phyloP scores from a whole-genome alignment of 2,329 filamentous ascomycete species.

The Fusarium continuum region DNA sequence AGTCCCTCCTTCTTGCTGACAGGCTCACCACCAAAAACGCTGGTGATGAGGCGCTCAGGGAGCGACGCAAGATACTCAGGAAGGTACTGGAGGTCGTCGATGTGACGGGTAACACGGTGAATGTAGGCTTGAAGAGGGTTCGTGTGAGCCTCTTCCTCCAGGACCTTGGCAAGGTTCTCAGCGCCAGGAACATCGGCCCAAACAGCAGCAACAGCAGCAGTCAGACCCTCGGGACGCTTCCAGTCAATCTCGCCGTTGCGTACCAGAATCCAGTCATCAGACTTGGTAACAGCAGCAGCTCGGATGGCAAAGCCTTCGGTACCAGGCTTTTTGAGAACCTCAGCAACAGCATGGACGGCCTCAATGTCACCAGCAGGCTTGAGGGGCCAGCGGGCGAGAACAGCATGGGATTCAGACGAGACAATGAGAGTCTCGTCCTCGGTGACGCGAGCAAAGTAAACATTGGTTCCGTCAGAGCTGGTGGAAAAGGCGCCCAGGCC shows the following conservation, averaged over 20 bases:
- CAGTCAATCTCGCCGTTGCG: constrained; percentile 84
- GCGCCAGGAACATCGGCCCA: constrained; percentile 81
- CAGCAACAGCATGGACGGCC: constrained; percentile 76
- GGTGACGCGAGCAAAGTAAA: constrained; percentile 88
- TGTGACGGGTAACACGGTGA: constrained; percentile 84
- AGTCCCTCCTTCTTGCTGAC: constrained; percentile 57
- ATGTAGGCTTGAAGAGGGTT: constrained; percentile 84
- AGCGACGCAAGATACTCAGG: constrained; percentile 77
- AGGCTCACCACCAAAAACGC: constrained; percentile 67
- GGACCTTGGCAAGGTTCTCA: constrained; percentile 78
- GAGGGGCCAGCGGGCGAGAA: constrained; percentile 78
- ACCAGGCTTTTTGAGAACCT: constrained; percentile 78
- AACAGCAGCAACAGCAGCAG: constrained; percentile 79
- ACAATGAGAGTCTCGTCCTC: constrained; percentile 76
- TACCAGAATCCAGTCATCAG: constrained; percentile 81
- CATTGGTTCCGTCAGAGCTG: constrained; percentile 79
- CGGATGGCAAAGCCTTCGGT: constrained; percentile 78
- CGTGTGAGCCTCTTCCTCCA: constrained; percentile 87
- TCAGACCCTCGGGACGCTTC: constrained; percentile 83
- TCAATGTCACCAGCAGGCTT: constrained; percentile 55
- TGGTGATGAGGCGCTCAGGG: constrained; percentile 73
- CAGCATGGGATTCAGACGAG: constrained; percentile 78
- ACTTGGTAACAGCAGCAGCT: constrained; percentile 73
- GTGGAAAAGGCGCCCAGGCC: constrained; percentile 81
- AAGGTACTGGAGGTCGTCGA: constrained; percentile 79